A percentile compares a stretch with the other conserved stretches of the same genome.
phyloP scores from a whole-genome alignment of 257 asterid species.

The Nicotiana undulata region DNA sequence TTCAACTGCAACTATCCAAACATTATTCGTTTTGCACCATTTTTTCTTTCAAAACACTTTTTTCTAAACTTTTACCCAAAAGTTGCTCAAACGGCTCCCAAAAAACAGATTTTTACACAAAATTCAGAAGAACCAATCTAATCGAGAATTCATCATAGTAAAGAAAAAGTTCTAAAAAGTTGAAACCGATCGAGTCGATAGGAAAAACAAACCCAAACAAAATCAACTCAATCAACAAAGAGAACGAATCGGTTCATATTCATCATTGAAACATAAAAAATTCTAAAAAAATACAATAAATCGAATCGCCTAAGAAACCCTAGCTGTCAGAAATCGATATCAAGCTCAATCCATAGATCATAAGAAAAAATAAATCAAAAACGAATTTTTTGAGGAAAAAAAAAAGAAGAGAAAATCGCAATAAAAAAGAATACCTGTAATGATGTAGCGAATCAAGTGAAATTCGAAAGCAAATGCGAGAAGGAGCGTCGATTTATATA shows the following conservation, averaged over 20 bases:
- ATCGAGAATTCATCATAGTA: neutral
- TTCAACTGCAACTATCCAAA: neutral
- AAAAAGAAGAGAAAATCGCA: too few relatives aligned
- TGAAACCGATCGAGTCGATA: neutral
- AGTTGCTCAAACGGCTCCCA: neutral
- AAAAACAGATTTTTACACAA: neutral
- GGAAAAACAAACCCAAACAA: neutral
- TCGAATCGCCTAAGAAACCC: too few relatives aligned
- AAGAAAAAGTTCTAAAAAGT: neutral
- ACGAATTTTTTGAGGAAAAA: neutral
- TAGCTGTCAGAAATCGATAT: too few relatives aligned
- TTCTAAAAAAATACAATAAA: neutral
- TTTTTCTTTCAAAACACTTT: neutral
- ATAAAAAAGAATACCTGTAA: neutral
- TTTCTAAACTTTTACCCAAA: neutral
- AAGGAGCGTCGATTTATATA: neutral
- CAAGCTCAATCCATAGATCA: neutral
- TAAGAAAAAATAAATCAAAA: neutral
- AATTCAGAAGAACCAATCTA: neutral
- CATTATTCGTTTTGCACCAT: neutral
- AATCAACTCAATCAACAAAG: neutral
- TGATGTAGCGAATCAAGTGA: neutral
- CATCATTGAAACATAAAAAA: too few relatives aligned
- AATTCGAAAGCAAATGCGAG: neutral
- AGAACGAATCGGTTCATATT: too few relatives aligned